phyloP scores from a whole-genome alignment of 768 basidiomycete species.

The Boletus rufocinnamomeus region DNA sequence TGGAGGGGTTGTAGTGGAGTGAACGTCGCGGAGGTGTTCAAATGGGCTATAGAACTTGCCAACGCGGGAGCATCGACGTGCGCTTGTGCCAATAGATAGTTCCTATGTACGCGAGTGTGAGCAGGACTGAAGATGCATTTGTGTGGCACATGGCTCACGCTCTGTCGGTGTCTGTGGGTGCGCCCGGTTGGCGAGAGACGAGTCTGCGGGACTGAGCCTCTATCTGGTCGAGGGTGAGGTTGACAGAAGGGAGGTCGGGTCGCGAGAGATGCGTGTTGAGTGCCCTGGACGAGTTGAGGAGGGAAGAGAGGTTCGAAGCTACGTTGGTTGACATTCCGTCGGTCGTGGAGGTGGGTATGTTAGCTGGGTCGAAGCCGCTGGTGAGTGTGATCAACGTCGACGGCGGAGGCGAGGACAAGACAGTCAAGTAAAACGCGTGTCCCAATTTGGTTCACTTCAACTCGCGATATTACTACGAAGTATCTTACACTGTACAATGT shows the following conservation, averaged over 20 bases:
- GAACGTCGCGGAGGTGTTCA: slow-evolving; percentile 82
- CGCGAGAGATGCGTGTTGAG: slow-evolving; percentile 76
- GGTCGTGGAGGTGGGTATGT: no score
- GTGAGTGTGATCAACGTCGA: no score
- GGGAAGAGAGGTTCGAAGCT: slow-evolving; percentile 61
- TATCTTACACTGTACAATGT: no score
- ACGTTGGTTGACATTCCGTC: slow-evolving; percentile 19
- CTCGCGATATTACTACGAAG: no score
- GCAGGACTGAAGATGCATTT: slow-evolving; percentile 6
- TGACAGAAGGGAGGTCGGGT: slow-evolving; percentile 84
- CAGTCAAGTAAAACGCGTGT: no score
- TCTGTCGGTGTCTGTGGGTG: slow-evolving; percentile 67
- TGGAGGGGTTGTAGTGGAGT: slow-evolving; percentile 89
- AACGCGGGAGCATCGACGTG: slow-evolving; percentile 93
- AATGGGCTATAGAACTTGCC: slow-evolving; percentile 76
- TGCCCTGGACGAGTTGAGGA: slow-evolving; percentile 68
- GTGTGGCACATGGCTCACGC: slow-evolving; percentile 51
- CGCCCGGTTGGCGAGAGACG: slow-evolving; percentile 66
- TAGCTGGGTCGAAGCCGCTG: no score
- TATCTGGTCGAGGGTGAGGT: slow-evolving; percentile 91
- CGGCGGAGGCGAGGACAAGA: no score
- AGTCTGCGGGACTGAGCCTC: slow-evolving; percentile 90
- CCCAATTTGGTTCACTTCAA: no score
- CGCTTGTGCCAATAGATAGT: slow-evolving; percentile 91
- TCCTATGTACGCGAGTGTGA: slow-evolving; percentile 44